These are phyloP conservation scores for Geum urbanum DNA, from an alignment of 306 rosid species.

Conservation along the genomic window DNA sequence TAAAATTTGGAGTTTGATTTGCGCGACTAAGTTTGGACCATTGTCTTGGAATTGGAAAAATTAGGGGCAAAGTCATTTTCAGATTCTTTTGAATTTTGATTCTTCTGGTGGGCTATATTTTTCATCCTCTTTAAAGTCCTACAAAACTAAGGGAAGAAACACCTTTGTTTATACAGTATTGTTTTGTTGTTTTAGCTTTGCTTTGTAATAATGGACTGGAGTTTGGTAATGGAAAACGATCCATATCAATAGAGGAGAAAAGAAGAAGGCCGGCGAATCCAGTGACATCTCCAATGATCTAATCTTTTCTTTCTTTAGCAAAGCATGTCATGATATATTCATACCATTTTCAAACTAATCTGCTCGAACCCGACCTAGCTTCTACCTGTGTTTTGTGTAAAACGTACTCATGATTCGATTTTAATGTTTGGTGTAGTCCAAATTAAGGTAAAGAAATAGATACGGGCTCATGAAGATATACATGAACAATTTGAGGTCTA, in stretches of 20 bases:
- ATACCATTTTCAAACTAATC: background rate
- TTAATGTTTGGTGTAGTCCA: background rate
- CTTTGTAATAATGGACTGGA: background rate
- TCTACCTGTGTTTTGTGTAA: background rate
- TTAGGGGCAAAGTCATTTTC: background rate
- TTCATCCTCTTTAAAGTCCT: background rate
- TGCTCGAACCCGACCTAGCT: background rate
- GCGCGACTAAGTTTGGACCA: background rate
- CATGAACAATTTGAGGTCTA: too few species aligned
- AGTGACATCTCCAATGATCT: slow-evolving; percentile 3
- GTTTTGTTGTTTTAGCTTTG: too few species aligned
- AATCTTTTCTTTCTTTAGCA: background rate
- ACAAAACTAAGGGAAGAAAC: background rate
- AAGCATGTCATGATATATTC: slow-evolving; percentile 1
- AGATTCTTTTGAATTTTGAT: background rate
- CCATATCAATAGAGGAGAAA: background rate
- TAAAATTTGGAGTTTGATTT: background rate
- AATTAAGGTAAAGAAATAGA: background rate
- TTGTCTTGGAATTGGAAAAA: background rate
- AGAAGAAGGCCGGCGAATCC: background rate
- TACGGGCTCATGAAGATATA: too few species aligned
- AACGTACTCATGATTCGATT: background rate
- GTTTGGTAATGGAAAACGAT: background rate
- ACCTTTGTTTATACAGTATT: background rate
- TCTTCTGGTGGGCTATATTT: background rate